Conservation (phyloP, 1,284 basidiomycete genomes). For the Puccinia coronata region DNA sequence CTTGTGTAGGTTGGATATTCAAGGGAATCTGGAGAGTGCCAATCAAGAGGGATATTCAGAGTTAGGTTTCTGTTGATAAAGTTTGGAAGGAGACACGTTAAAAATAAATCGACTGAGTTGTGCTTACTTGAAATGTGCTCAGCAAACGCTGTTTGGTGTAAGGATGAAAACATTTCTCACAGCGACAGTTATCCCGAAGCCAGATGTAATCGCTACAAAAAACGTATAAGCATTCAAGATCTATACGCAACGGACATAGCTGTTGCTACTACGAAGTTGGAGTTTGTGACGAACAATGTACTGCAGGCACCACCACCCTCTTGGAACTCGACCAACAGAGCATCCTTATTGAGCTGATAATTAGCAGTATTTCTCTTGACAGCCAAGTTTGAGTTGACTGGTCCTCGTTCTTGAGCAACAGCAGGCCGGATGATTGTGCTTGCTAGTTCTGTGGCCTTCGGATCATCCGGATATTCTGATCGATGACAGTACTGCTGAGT, state of each 20-base stretch:
- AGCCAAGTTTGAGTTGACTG: too few relatives aligned
- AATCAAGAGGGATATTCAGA: background rate
- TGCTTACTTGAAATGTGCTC: slow-evolving; percentile 74
- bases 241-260: too few relatives aligned
- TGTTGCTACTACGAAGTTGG: too few relatives aligned
- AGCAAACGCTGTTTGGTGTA: slow-evolving; percentile 85
- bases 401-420: too few relatives aligned
- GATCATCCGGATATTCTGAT: too few relatives aligned
- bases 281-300: background rate
- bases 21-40: slow-evolving; percentile 27
- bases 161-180: slow-evolving; percentile 80
- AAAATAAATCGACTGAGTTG: background rate
- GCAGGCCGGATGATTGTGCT: too few relatives aligned
- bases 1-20: slow-evolving; percentile 27
- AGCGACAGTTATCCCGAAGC: slow-evolving; percentile 84
- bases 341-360: background rate
- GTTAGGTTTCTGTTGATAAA: background rate
- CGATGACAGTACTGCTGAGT: too few relatives aligned
- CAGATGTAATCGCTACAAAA: slow-evolving; percentile 71
- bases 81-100: background rate
- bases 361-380: background rate
- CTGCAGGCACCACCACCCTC: background rate
- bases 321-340: background rate
- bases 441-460: too few relatives aligned
- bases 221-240: too few relatives aligned